Base-by-base conservation (phyloP, 2,329 filamentous ascomycete species). In the Gremmenia infestans region DNA sequence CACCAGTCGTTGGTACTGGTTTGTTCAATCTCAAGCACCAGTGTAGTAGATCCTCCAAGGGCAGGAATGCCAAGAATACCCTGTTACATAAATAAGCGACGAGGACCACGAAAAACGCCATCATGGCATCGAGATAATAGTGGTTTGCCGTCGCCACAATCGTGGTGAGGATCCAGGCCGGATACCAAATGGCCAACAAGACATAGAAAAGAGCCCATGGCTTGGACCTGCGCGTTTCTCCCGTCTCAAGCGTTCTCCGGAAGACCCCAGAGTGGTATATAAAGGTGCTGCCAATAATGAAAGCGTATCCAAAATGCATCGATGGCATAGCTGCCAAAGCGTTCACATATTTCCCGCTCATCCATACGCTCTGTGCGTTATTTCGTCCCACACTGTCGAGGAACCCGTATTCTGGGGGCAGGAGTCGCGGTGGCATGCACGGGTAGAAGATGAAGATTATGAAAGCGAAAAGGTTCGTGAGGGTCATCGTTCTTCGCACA, bases 61-160 rank as follows among this genome's bases (percentile, higher is more conserved):
- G 78, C 7, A 80, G 66, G 23, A 81, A 72, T 5, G 76, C 69
- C 58, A 75, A 72, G 66, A 80, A 80, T 4, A 80, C 63, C 59
- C 72, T 70, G 63, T 81, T 81, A 60, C 72, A 73, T 7, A 72
- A 37, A 56, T 77, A 79, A 1, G 74, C 72, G n/a, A 77, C 53
- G 5, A 73, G 67, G 1, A 76, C 76, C 25, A 77, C 78, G 46
- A 74, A 69, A 0, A 74, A 74, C 2, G 77, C 77, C 3, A 77
- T 71, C 28, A 74, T 68, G 0, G 78, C 78, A 60, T 81, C 78
- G 57, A 81, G 71, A 64, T 75, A 79, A 63, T 80, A 81, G 62
- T 81, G 79, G 60, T 81, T 81, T 22, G 78, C 78, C 0, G 78
- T 81, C 15, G 77, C 77, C 11, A 81, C 75, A 57, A 81, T 81